Percentiles rank a stretch among this genome's conserved stretches.
Conservation (phyloP, 1,284 basidiomycete genomes). For the Tilletia setariae region DNA sequence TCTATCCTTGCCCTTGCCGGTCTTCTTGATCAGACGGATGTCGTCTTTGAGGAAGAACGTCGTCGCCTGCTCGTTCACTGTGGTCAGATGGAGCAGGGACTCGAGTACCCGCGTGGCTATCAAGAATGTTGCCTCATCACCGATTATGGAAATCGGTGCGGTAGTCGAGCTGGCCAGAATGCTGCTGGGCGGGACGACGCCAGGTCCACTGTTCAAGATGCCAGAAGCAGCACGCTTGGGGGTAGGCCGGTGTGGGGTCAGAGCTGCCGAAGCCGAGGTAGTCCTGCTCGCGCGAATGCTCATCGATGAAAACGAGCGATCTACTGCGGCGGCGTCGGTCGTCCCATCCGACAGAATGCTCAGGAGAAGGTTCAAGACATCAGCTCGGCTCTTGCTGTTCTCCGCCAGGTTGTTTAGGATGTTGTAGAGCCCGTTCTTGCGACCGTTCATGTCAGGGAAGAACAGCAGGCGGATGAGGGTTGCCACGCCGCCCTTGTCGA, state of each 20-base stretch:
- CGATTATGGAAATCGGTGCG: conserved; percentile 47
- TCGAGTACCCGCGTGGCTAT: conserved; percentile 51
- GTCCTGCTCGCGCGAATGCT: conserved; percentile 17
- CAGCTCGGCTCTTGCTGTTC: conserved; percentile 83
- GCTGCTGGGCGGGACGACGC: background rate
- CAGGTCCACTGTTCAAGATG: background rate
- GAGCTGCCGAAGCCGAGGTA: conserved; percentile 13
- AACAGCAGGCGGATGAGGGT: conserved; percentile 88
- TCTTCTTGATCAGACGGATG: conserved; percentile 31
- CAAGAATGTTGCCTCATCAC: conserved; percentile 53
- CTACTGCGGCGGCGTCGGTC: conserved; percentile 83
- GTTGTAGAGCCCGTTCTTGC: conserved; percentile 79
- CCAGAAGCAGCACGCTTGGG: conserved; percentile 16
- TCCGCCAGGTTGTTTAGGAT: conserved; percentile 93
- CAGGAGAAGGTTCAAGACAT: conserved; percentile 87
- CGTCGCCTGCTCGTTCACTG: conserved; percentile 41
- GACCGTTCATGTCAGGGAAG: conserved; percentile 81
- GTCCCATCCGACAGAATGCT: conserved; percentile 92
- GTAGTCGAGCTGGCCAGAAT: background rate
- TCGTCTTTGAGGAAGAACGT: conserved; percentile 52
- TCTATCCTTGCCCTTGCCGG: conserved; percentile 41
- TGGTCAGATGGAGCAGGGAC: conserved; percentile 42
- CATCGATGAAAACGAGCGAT: conserved; percentile 90
- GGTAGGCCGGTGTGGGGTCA: conserved; percentile 37
- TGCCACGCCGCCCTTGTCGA: conserved; percentile 86